Evolutionary conservation across 2,329 filamentous ascomycete species (phyloP), one percentile per base, ranked within the genome.

Genomic region (Berkeleyomyces rouxiae): DNA sequence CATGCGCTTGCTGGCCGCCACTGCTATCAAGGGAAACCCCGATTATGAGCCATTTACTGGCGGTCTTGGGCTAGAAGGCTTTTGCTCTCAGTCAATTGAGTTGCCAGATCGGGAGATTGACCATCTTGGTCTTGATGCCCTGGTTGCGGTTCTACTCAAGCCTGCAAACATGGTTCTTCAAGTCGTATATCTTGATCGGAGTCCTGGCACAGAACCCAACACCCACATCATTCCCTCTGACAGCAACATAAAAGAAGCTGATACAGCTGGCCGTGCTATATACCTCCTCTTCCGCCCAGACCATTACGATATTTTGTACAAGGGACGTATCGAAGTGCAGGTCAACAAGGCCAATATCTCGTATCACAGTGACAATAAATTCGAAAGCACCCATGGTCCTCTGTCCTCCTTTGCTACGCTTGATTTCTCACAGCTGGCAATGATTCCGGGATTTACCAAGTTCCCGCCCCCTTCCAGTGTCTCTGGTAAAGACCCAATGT

Each of bases 241-340:
- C 51, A 74, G 76, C 11, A 78, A 77, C 61, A 71, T 70, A 3
- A 75, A 77, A 61, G 75, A 77, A 61, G 68, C 72, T 51, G 72
- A 73, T 13, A 69, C 70, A 0, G 69, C 79, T 0, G 79, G 76
- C 0, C 77, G 78, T 36, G 77, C 81, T 40, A 81, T 85, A 43
- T 77, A 82, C 67, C 75, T 80, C 65, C 79, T 78, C 70, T 91
- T 75, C 80, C 84, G 76, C 71, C 95, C 77, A 49, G 90, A 89
- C 65, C 93, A 97, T 74, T 99, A 97, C 73, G 93, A 97, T 72
- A 85, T 99, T 65, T 79, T 97, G 42, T 99, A 99, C 77, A 85
- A 83, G 70, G 76, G 79, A 62, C 43, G 33, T 13, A 36, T 65
- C 4, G 43, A 63, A 3, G 42, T 65, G 11, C 58, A 63, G 58